Base-by-base conservation (phyloP, 257 asterid species). In the Przewalskia tangutica region DNA sequence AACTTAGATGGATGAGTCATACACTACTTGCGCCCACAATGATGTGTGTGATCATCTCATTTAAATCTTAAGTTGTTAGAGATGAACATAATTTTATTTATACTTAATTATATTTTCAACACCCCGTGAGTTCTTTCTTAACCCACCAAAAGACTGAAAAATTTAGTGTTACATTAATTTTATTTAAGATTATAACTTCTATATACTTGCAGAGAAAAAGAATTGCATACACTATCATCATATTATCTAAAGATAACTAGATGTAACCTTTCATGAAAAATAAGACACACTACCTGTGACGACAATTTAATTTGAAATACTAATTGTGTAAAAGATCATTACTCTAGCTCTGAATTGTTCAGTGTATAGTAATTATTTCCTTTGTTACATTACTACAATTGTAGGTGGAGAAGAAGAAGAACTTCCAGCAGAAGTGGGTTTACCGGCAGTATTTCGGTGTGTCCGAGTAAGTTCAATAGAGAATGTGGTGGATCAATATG, bases 391-490 rank as follows among this genome's bases (percentile, higher is more conserved):
- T 73, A 48, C 44, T 73, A 48, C 44, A 46, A 73, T 1, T 82
- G 73, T 67, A 62, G 83, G 77, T 40, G 62, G 9, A 40, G 89
- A 84, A 54, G 91, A 81, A 84, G 89, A 91, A 86, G 84, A 87
- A 53, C 85, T 91, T 76, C 97, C 95, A 0, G 85, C 90, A 0
- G 95, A 92, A 62, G 91, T 85, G 79, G 84, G 87, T 64, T 86
- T 81, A 48, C 93, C 93, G 23, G 95, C 93, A 32, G 85, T 83
- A 16, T 92, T 92, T 18, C 87, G 90, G 14, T 88, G 97, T 79
- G 90, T 92, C n/a, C 82, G 93, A 20, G 91, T 92, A 89, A 87
- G 91, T 83, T 85, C 97, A n/a, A 71, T 83, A 38, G 95, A 91
- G 64, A 88, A 88, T 81, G 85, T 84, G 84, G 92, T 85, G 75